phyloP scores from a whole-genome alignment of 1,284 basidiomycete species.

The Leucoagaricus sp. region DNA sequence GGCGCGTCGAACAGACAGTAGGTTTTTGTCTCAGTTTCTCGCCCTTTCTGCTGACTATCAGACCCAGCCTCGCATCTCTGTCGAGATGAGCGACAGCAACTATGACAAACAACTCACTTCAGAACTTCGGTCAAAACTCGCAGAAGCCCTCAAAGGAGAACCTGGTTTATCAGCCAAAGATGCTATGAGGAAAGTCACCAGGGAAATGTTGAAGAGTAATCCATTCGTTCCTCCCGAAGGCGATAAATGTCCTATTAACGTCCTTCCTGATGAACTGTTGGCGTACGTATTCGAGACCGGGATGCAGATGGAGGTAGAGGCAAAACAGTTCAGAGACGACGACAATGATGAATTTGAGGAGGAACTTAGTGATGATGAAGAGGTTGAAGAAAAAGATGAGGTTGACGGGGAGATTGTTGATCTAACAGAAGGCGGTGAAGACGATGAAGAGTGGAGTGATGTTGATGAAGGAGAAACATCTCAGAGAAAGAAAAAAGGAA shows the following conservation, averaged over 20 bases:
- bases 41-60: background rate
- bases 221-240: slow-evolving; percentile 50
- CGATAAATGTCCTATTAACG: slow-evolving; percentile 49
- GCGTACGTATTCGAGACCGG: slow-evolving; percentile 59
- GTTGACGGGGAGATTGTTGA: slow-evolving; percentile 21
- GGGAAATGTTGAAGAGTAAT: slow-evolving; percentile 41
- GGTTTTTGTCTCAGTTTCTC: background rate
- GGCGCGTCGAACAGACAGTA: background rate
- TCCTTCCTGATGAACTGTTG: slow-evolving; percentile 59
- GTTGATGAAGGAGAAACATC: slow-evolving; percentile 27
- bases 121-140: slow-evolving; percentile 16
- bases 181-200: slow-evolving; percentile 33
- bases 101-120: background rate
- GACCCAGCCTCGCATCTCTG: background rate
- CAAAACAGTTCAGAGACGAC: slow-evolving; percentile 30
- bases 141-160: slow-evolving; percentile 26
- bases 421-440: slow-evolving; percentile 24
- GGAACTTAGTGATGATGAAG: slow-evolving; percentile 26
- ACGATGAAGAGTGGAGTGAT: slow-evolving; percentile 28
- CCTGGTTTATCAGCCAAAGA: slow-evolving; percentile 26
- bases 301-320: slow-evolving; percentile 36
- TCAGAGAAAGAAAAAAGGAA: slow-evolving; percentile 30
- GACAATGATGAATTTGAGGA: slow-evolving; percentile 26
- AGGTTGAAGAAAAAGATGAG: slow-evolving; percentile 30
- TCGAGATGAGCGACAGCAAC: background rate